Evolutionary conservation across 169 alveolate species (phyloP), one percentile per base, ranked within the genome.

Genomic region (Amoebophrya sp.): DNA sequence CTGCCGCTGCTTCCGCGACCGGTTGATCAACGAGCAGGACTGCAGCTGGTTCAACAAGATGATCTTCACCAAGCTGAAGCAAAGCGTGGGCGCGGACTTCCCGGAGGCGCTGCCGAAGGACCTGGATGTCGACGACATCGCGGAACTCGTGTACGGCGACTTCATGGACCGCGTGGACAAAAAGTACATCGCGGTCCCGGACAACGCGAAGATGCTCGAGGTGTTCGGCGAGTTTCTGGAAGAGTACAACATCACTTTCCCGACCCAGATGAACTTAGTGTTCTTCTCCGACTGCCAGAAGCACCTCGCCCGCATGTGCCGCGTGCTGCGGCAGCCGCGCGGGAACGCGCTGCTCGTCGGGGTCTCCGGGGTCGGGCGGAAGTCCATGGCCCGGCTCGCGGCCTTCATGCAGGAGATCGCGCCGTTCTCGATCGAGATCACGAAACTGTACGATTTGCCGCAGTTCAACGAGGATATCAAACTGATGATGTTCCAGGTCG

Each of bases 301-400:
- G 89, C 99, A 97, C 91, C 94, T 97, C 40, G 96, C 97, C 53
- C 96, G 98, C 90, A 97, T 97, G 23, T 94, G 98, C 33, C 94
- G 99, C 91, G 96, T 97, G 90, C 93, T 98, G 39, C 97, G 96
- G 90, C 95, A 95, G 89, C 98, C 98, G 40, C 96, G 97, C 40
- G 98, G 98, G 39, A 97, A 97, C 93, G 98, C 98, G 40, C 94
- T 98, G 91, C 94, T 98, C 33, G 98, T 98, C 53, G 99, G 99
- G 39, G 99, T 98, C 88, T 99, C 99, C 39, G 99, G 99, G 38
- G 97, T 99, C 47, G 99, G 99, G 88, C 97, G 97, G 90, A 97
- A 97, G 94, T 96, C 98, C 32, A 94, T 97, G 83, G 93, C 98
- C 54, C 96, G 98, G 89, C 96, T 98, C 90, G 97, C 99, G 1